Conservation (phyloP, 176 grass and related monocot species). For the Guadua angustifolia region DNA sequence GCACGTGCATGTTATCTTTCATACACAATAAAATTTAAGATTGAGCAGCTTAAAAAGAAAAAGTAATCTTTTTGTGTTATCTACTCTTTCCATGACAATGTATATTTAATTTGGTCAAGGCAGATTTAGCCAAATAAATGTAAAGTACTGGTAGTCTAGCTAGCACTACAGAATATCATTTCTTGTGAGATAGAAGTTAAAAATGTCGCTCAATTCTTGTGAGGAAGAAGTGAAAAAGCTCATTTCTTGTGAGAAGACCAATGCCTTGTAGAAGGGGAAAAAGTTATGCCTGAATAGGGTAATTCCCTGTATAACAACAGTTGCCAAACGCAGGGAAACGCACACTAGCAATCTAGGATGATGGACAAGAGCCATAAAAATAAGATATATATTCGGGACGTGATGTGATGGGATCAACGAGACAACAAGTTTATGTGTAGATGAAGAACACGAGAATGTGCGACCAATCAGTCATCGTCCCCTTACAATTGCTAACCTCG, state of each 20-base stretch:
- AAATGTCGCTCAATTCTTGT: not conserved
- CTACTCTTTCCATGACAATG: not conserved
- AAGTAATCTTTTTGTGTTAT: not conserved
- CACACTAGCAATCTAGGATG: conserved; percentile 2
- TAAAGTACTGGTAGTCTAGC: not conserved
- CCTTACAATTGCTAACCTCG: not conserved
- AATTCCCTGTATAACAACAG: conserved; percentile 14
- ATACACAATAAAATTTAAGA: not conserved
- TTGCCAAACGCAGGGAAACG: not conserved
- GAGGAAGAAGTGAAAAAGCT: not conserved
- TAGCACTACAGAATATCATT: not conserved
- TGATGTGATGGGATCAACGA: conserved; percentile 40
- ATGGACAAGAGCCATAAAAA: conserved; percentile 10
- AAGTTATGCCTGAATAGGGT: not conserved
- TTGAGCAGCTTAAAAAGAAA: too few species aligned
- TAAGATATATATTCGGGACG: not conserved
- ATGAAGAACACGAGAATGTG: conserved; percentile 40
- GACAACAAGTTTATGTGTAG: conserved; percentile 25
- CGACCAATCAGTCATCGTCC: not conserved
- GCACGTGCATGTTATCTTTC: not conserved
- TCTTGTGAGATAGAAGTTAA: not conserved
- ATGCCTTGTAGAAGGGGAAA: not conserved
- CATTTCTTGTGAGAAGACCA: not conserved
- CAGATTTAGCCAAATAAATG: not conserved
- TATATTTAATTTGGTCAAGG: not conserved